Base-by-base conservation (phyloP, 2,329 filamentous ascomycete species). In the Pseudocercospora musae region DNA sequence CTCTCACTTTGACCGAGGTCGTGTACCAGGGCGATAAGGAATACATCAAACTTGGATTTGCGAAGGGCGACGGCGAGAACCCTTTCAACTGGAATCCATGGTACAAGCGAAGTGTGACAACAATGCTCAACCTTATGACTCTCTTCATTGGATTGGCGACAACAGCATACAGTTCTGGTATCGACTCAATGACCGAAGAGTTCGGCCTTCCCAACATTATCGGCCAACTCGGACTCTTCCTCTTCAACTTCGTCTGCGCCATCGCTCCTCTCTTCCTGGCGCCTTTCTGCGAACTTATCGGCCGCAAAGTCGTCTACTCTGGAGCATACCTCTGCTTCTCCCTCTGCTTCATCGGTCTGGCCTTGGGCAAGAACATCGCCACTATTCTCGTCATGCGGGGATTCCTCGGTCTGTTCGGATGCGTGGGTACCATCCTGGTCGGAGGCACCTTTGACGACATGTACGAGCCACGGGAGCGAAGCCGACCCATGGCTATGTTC, bases 91-190 rank as follows among this genome's bases (percentile, higher is more conserved):
- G 73, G 71, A 76, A 74, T 44, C 67, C 69, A 1, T 74, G 71
- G 57, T 75, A 78, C 61, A 83, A 82, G 72, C 73, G 76, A 3
- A 77, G 79, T 66, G 80, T 83, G 65, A 79, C 79, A 2, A 64
- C 75, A 3, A 75, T 82, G 49, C 78, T 84, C 13, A 82, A 81
- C 67, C 65, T 81, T 11, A 84, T 83, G 81, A 83, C 81, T 1
- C 74, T 84, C 8, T 83, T 82, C 72, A 82, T 83, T 62, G 81
- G 81, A 71, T 76, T 83, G 13, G 81, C 81, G n/a, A 83, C 81
- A 5, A 83, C 81, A 3, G 80, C 81, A 10, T 84, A 83, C 74
- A 80, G 77, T 58, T 81, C 80, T 21, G 81, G 81, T 48, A 80
- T 83, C 66, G 69, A 70, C 58, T 73, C 70, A 58, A 83, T 84